A percentile compares a stretch with the other conserved stretches of the same genome.
phyloP scores from a whole-genome alignment of 352 stramenopile species.

The Pythium inflatum region DNA sequence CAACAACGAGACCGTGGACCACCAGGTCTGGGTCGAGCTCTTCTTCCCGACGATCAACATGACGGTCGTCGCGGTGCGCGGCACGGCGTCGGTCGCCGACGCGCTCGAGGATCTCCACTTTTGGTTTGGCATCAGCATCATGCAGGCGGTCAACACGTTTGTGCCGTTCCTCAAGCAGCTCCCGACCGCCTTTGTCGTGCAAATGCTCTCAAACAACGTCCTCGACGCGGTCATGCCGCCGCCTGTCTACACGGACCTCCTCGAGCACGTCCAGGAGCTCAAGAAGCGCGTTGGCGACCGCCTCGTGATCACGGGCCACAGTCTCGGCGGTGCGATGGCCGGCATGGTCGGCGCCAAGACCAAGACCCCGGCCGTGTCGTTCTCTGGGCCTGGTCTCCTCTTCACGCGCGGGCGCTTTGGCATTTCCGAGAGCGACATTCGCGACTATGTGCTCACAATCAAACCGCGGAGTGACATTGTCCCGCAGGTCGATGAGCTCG shows the following conservation, averaged over 20 bases:
- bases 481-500: constrained; percentile 79
- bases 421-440: constrained; percentile 69
- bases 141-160: constrained; percentile 86
- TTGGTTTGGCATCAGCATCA: constrained; percentile 88
- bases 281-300: constrained; percentile 71
- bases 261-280: constrained; percentile 62
- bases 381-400: constrained; percentile 78
- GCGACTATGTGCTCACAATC: constrained; percentile 87
- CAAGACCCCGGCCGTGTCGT: constrained; percentile 78
- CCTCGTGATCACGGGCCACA: constrained; percentile 84
- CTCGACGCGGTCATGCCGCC: constrained; percentile 72
- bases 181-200: constrained; percentile 72
- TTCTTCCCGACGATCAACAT: constrained; percentile 85
- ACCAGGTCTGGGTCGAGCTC: constrained; percentile 87
- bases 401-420: constrained; percentile 82
- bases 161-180: constrained; percentile 87
- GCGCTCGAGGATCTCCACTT: constrained; percentile 87
- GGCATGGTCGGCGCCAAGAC: constrained; percentile 86
- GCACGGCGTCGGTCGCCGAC: constrained; percentile 81
- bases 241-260: constrained; percentile 75
- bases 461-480: constrained; percentile 82
- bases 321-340: constrained; percentile 82
- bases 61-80: constrained; percentile 82
- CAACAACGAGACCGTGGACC: constrained; percentile 64
- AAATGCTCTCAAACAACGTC: constrained; percentile 83